Evolutionary conservation across 345 rosid genomes (phyloP), one percentile per base, ranked within the genome.

Genomic region (Cardamine occulta): DNA sequence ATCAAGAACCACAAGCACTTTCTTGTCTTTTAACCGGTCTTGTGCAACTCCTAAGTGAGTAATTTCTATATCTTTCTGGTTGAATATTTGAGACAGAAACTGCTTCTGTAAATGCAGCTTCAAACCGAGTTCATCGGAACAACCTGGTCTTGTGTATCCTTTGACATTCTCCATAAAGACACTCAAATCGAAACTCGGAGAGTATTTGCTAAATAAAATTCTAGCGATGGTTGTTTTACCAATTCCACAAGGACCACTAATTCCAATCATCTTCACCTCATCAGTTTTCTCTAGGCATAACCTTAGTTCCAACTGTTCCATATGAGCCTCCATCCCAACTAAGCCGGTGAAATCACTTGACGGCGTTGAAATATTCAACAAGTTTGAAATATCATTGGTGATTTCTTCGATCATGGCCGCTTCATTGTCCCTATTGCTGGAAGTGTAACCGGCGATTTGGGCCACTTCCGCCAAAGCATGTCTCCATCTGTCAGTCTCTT

Each of bases 1-100:
- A 63, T 63, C 68, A 44, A 63, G 53, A 42, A 63, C 53, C 13
- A 63, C 23, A 26, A 63, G 21, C 15, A 63, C 68, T 63, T 21
- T 63, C 53, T 44, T 63, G 35, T 63, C 23, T 63, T 26, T 42
- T 10, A 63, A 44, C 68, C 68, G 5, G 19, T 26, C 37, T 28
- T 44, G 14, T 14, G 4, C 68, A 45, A 44, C 68, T 44, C 53
- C 37, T 1, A 63, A 26, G 8, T 63, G 52, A 40, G 15, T 17
- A 42, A 42, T 7, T 42, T 42, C 0, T 42, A 5, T 42, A 42
- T 45, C 49, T 8, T n/a, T 45, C 3, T 45, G 49, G 1, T 45
- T n/a, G 8, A 45, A n/a, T 15, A 45, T 45, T 15, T 45, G 19
- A 45, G 51, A 6, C 2, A 15, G 19, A 6, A 45, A n/a, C 19